These are phyloP conservation scores for Lolium perenne DNA, from an alignment of 176 grass and related monocot genomes.

Conservation along the genomic window DNA sequence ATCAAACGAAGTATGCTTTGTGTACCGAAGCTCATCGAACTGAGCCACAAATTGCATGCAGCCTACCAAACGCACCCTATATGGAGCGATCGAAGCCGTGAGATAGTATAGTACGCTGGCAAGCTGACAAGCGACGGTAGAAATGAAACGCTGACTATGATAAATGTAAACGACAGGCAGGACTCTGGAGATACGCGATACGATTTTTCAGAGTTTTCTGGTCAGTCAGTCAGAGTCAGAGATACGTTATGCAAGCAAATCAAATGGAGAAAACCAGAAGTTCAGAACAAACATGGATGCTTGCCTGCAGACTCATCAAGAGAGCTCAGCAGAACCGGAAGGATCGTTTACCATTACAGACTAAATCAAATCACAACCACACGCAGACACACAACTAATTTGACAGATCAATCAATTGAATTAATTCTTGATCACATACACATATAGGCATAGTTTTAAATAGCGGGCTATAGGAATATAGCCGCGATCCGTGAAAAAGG, in stretches of 20 bases:
- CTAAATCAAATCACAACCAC: slow-evolving; percentile 4
- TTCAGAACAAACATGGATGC: background rate
- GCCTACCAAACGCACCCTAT: too few relatives aligned
- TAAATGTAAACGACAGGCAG: slow-evolving; percentile 14
- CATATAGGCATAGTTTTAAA: too few relatives aligned
- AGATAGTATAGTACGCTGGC: too few relatives aligned
- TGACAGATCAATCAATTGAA: slow-evolving; percentile 9
- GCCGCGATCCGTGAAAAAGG: too few relatives aligned
- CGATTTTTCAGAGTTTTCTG: background rate
- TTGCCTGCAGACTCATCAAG: background rate
- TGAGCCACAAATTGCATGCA: too few relatives aligned
- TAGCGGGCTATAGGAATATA: too few relatives aligned
- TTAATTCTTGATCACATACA: slow-evolving; percentile 17
- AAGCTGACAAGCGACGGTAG: too few relatives aligned
- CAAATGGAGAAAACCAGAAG: background rate
- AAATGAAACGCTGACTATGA: background rate
- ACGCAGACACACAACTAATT: background rate
- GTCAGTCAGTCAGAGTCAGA: background rate
- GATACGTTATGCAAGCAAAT: background rate
- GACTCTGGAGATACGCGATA: background rate
- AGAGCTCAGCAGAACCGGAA: background rate
- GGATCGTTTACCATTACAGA: background rate
- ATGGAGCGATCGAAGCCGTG: too few relatives aligned
- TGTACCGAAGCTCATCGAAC: too few relatives aligned
- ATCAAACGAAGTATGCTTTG: too few relatives aligned